phyloP scores from a whole-genome alignment of 495 filamentous ascomycete genomes.

The Penicillium macrosclerotiorum region DNA sequence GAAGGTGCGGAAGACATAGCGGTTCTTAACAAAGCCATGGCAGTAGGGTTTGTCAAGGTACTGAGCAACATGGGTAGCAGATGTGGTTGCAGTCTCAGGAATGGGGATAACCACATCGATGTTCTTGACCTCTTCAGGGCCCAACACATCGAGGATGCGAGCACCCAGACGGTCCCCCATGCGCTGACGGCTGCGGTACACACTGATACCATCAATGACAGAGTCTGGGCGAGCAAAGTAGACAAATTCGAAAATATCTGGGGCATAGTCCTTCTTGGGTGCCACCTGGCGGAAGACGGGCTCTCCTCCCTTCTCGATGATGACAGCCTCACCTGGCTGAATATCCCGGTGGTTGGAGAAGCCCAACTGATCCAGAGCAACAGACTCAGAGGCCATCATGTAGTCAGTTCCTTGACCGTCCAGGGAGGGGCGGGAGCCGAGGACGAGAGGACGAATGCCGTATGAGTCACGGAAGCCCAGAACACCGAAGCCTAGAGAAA shows the following conservation, averaged over 20 bases:
- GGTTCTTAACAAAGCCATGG: constrained; percentile 89
- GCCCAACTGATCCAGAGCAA: constrained; percentile 84
- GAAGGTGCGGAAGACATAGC: constrained; percentile 94
- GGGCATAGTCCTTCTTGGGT: constrained; percentile 68
- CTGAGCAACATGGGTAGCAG: constrained; percentile 76
- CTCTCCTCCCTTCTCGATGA: constrained; percentile 78
- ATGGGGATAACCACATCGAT: constrained; percentile 93
- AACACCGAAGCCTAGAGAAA: constrained; percentile 67
- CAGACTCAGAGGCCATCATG: constrained; percentile 96
- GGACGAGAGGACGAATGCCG: constrained; percentile 85
- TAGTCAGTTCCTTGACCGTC: constrained; percentile 75
- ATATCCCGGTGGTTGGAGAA: constrained; percentile 83
- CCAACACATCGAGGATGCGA: constrained; percentile 70
- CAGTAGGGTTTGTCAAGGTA: constrained; percentile 76
- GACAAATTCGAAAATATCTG: constrained; percentile 92
- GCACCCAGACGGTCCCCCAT: constrained; percentile 90
- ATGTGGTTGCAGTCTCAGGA: constrained; percentile 82
- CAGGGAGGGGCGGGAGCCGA: constrained; percentile 73
- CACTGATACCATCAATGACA: constrained; percentile 88
- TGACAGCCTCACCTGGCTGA: constrained; percentile 87
- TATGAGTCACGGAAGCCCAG: constrained; percentile 86
- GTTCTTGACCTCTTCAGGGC: constrained; percentile 70
- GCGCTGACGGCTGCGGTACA: constrained; percentile 82
- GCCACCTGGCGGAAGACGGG: constrained; percentile 77
- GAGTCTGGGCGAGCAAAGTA: constrained; percentile 79